Conservation (phyloP, 1,284 basidiomycete genomes). For the Malassezia dermatis region DNA sequence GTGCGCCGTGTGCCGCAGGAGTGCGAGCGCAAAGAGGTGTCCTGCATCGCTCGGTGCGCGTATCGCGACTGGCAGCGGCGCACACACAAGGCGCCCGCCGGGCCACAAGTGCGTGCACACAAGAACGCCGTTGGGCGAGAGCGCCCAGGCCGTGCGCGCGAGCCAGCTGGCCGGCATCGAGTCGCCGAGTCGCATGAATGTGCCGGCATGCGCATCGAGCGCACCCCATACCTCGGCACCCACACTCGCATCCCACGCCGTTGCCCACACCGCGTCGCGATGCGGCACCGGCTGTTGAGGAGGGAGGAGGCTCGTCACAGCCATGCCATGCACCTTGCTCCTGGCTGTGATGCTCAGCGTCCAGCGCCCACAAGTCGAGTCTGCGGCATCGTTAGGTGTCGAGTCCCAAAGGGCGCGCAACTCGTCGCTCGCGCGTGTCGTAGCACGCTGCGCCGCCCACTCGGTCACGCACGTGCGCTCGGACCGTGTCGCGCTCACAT, state of each 20-base stretch:
- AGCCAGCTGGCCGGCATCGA: not conserved
- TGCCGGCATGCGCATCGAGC: not conserved
- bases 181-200: not conserved
- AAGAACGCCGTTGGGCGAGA: slow-evolving; percentile 7
- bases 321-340: not conserved
- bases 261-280: not conserved
- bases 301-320: not conserved
- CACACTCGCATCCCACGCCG: not conserved
- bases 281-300: not conserved
- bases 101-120: not conserved
- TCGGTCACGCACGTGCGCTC: not conserved
- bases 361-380: not conserved
- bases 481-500: not conserved
- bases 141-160: not conserved
- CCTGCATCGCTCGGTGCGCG: not conserved
- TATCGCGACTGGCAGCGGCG: not conserved
- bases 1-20: not conserved
- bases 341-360: not conserved
- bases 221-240: slow-evolving; percentile 4
- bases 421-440: not conserved
- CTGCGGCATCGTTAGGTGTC: not conserved
- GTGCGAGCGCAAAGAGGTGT: not conserved
- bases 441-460: not conserved
- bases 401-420: not conserved
- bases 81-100: not conserved